Evolutionary conservation across 2,329 filamentous ascomycete genomes (phyloP), one percentile per base, ranked within the genome.

Genomic region (Arthrobotrys megalospora): DNA sequence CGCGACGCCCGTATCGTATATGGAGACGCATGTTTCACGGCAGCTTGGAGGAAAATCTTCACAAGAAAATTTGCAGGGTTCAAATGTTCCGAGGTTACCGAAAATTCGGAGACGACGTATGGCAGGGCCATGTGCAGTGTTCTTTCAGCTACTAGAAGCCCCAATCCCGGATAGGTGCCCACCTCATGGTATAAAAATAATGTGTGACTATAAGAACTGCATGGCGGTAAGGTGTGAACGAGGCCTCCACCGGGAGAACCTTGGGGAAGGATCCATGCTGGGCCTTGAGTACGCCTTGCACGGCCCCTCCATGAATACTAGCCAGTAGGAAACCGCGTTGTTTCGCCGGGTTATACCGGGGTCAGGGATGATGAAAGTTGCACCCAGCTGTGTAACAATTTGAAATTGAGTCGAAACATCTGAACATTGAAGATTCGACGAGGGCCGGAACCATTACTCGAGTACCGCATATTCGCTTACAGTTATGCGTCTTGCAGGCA

Each of bases 101-200:
- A 77, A 63, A 67, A 63, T 77, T 48, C 66, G 73, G 73, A 77
- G 73, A 77, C 73, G 73, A 77, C 52, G 67, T 71, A 66, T 67
- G 66, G 66, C 43, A 71, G 62, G 72, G 43, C 53, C 2, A 41
- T 47, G 50, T 52, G 55, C 66, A 71, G 64, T 36, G 45, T 45
- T 53, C 47, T 47, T 43, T 76, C 64, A 69, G 64, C 72, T 48
- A 21, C 55, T 55, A 60, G 43, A 52, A 64, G 16, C 47, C 64
- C 38, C 28, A 60, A 41, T 43, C 71, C 71, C 55, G 63, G 63
- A 62, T 63, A 28, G n/a, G 32, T 28, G 8, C 41, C 65, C 58
- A 53, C n/a, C 52, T 38, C 12, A 45, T 38, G 60, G 11, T 60
- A n/a, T 60, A 70, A 65, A 66, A 77, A 70, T 65, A 65, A 60